Base-by-base conservation (phyloP, 148 eudicot species). In the Beta vulgaris region DNA sequence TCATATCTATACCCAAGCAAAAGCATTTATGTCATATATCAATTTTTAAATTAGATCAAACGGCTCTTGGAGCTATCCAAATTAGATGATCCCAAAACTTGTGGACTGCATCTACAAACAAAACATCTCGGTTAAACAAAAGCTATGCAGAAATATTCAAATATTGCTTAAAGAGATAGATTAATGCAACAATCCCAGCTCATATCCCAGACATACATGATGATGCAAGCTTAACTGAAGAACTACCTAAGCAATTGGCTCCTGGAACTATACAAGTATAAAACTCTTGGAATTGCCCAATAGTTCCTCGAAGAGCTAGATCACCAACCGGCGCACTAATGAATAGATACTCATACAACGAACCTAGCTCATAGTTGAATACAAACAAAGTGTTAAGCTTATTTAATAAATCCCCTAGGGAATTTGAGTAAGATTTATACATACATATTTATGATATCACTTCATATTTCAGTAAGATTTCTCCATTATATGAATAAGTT, bases 1-100 rank as follows among this genome's bases (percentile, higher is more conserved):
- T n/a, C n/a, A n/a, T n/a, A n/a, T n/a, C n/a, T 55, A 55, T 25
- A 55, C 60, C 60, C 29, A 55, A 25, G 34, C 71, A 64, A 19
- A 15, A n/a, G n/a, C 53, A 25, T 23, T 67, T 9, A 46, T 7
- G 26, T 39, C 48, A 19, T 37, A 13, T 0, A n/a, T 65, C 40
- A 63, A 32, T 63, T 32, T 63, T 2, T 63, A 8, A 14, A 16
- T 35, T 32, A 32, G 68, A 32, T 32, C n/a, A 63, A 8, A 25
- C 26, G 7, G 29, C 29, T 55, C 29, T 28, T 36, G 21, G 40
- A 36, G 19, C 66, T 3, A 65, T 36, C 69, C 4, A 37, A 37
- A 36, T 14, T 65, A 2, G 16, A 58, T 15, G 10, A 58, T 65
- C 28, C 3, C 6, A 6, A 65, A n/a, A 25, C 42, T 21, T 1